A percentile compares a stretch with the other conserved stretches of the same genome.
Conservation (phyloP, 164 flowering plant species). For the Houttuynia cordata region DNA sequence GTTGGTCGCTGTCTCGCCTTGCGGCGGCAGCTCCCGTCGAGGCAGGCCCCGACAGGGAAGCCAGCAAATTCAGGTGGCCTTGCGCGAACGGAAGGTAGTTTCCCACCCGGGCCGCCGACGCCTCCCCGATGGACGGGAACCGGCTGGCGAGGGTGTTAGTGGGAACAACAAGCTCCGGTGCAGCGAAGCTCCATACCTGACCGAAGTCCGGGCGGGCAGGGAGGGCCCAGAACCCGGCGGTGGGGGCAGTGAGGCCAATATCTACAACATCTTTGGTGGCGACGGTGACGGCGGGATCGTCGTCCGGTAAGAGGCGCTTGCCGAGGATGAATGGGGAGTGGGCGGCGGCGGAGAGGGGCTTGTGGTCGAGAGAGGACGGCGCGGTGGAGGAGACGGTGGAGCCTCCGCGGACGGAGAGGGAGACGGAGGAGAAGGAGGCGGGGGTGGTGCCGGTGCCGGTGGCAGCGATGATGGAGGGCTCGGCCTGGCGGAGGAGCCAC, state of each 20-base stretch:
- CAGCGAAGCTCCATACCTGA: conserved; percentile 81
- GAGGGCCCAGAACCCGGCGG: conserved; percentile 70
- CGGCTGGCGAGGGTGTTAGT: conserved; percentile 24
- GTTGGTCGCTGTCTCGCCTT: conserved; percentile 49
- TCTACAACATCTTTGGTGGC: conserved; percentile 18
- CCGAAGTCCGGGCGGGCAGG: conserved; percentile 73
- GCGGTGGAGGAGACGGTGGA: conserved; percentile 14
- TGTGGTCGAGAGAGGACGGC: conserved; percentile 38
- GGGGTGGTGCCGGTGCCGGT: conserved; percentile 89
- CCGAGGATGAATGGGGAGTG: conserved; percentile 69
- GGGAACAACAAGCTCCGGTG: conserved; percentile 47
- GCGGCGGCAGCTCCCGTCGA: conserved; percentile 21
- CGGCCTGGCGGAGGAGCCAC: conserved; percentile 92
- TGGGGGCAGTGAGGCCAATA: conserved; percentile 20
- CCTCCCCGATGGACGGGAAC: conserved; percentile 51
- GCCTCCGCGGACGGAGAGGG: conserved; percentile 34
- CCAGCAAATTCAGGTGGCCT: conserved; percentile 66
- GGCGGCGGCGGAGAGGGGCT: conserved; percentile 21
- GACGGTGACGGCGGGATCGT: conserved; percentile 18
- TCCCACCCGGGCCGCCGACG: conserved; percentile 66
- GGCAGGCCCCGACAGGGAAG: conserved; percentile 47
- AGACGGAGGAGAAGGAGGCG: conserved; percentile 59
- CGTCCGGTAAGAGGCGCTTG: conserved; percentile 57
- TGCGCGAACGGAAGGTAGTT: conserved; percentile 49
- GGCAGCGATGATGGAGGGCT: conserved; percentile 88